These are phyloP conservation scores for Neckera pumila DNA, from an alignment of 225 moss, liverwort and hornwort genomes.

Conservation along the genomic window DNA sequence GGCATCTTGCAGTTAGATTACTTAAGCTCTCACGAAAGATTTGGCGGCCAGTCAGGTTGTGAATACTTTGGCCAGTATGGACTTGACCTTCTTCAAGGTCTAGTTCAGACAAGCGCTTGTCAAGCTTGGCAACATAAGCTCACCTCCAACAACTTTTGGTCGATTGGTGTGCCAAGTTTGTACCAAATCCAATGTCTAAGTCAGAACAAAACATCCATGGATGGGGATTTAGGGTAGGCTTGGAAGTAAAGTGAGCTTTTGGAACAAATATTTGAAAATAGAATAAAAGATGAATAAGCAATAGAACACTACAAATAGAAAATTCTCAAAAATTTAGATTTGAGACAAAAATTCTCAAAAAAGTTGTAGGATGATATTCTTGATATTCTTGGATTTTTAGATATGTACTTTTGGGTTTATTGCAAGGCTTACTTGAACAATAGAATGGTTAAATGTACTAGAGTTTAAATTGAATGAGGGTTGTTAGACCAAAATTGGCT, in stretches of 20 bases:
- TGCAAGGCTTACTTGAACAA: neutral
- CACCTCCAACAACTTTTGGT: neutral
- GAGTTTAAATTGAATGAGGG: neutral
- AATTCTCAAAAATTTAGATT: neutral
- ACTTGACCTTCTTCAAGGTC: neutral
- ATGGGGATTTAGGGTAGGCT: neutral
- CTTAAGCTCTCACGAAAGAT: neutral
- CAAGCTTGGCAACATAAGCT: neutral
- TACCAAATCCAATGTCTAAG: neutral
- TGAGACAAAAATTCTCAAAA: neutral
- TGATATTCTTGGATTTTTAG: neutral
- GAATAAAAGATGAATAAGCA: no score
- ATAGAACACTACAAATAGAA: neutral
- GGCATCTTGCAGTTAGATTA: neutral
- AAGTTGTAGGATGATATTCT: neutral
- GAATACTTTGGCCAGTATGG: neutral
- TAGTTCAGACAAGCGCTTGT: neutral
- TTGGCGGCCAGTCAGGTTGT: neutral
- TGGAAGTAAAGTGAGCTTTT: neutral
- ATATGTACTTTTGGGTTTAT: neutral
- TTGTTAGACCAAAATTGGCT: neutral
- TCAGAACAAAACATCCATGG: neutral
- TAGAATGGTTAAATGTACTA: neutral
- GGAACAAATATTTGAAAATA: neutral
- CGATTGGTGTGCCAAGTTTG: neutral